These are phyloP conservation scores for Hypsizygus ulmarius DNA, from an alignment of 1,284 basidiomycete genomes.

Conservation along the genomic window DNA sequence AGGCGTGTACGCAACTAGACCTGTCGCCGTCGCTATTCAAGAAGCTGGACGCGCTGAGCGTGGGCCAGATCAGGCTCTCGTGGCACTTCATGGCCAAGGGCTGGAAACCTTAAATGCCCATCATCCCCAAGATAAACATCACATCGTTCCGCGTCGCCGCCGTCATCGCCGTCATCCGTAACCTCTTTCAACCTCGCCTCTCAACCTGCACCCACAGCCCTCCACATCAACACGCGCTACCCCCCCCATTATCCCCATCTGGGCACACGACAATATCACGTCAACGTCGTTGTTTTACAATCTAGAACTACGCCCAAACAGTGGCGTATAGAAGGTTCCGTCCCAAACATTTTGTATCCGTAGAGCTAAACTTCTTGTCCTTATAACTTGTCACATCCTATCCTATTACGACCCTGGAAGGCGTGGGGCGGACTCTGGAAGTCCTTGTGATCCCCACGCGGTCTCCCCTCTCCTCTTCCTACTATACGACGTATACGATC, in stretches of 20 bases:
- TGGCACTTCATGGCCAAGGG: constrained; percentile 51
- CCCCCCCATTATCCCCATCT: not conserved
- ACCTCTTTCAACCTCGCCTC: not conserved
- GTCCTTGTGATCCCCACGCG: constrained; percentile 1
- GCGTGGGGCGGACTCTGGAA: constrained; percentile 9
- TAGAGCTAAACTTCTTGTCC: constrained; percentile 11
- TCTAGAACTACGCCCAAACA: not conserved
- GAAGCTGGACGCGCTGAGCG: constrained; percentile 36
- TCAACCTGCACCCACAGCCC: not conserved
- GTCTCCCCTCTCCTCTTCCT: constrained; percentile 3
- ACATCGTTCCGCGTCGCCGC: not conserved
- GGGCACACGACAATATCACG: not conserved
- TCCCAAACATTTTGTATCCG: not conserved
- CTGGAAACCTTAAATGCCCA: constrained; percentile 36
- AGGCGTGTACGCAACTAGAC: constrained; percentile 34
- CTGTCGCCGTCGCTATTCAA: constrained; percentile 52
- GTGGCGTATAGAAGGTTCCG: not conserved
- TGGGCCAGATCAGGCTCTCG: constrained; percentile 43
- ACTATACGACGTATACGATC: constrained; percentile 8
- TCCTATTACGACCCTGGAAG: constrained; percentile 9
- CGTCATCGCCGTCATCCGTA: not conserved
- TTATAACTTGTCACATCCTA: constrained; percentile 10
- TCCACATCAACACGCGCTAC: not conserved
- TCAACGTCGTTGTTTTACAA: not conserved
- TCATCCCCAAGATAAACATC: not conserved